Base-by-base conservation (phyloP, 179 eudicot genomes). In the Silene noctiflora region DNA sequence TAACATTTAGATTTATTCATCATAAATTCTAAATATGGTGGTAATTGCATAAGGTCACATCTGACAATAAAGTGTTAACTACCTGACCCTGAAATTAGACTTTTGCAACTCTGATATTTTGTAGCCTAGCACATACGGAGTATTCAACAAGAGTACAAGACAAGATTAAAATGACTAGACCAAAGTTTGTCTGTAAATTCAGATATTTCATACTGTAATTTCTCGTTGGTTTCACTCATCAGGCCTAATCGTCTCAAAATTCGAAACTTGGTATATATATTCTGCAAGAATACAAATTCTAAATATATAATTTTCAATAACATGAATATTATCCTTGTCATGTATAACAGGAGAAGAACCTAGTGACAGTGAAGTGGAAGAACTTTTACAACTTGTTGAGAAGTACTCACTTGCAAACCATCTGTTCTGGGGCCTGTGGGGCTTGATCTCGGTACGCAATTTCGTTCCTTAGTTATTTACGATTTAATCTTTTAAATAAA, bases 391-490 rank as follows among this genome's bases (percentile, higher is more conserved):
- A 81, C 90, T 84, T 66, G 86, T 86, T 76, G 97, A 94, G 87
- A 92, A 90, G 86, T 94, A 87, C 75, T 85, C 97, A 70, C 90
- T 92, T 67, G 92, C 90, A 59, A 92, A 82, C 85, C 96, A 94
- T 83, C 81, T 94, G 12, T 78, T 84, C 77, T 94, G 98, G 98
- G 98, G 90, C 72, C 81, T 94, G 71, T 94, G 98, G 98, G 98
- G 98, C 83, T 77, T 92, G 72, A 92, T 94, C 75, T 94, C 98
- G 96, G 98, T 94, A 55, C 59, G 59, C 51, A 44, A 44, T 6
- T 11, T 0, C 7, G 7, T 33, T 44, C 51, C 51, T 44, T 10
- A 44, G 51, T 11, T 44, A 44, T 44, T 14, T 44, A 44, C n/a
- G 16, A 6, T 59, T n/a, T 7, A 20, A 44, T 24, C 66, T 22